These are phyloP conservation scores for Phaeomoniella chlamydospora DNA, from an alignment of 2,329 filamentous ascomycete species.

Conservation along the genomic window DNA sequence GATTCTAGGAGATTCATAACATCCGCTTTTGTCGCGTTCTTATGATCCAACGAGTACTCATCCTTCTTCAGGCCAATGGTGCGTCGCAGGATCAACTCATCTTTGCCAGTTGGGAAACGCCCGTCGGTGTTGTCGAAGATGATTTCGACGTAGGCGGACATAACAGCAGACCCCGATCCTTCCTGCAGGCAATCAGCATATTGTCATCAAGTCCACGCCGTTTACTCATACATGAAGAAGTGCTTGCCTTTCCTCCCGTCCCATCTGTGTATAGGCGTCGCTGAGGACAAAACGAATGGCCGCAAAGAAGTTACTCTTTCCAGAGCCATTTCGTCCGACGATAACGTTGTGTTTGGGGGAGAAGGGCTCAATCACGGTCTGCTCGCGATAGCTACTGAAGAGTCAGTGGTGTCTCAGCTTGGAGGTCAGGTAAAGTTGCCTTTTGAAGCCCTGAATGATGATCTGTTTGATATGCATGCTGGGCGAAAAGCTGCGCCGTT, in stretches of 20 bases:
- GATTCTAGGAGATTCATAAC: conserved; percentile 93
- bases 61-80: conserved; percentile 98
- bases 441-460: conserved; percentile 99
- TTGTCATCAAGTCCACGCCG: conserved; percentile 13
- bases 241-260: conserved; percentile 86
- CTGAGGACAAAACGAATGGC: conserved; percentile 96
- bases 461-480: conserved; percentile 99
- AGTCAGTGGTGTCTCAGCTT: conserved; percentile 5
- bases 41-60: conserved; percentile 93
- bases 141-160: conserved; percentile 98
- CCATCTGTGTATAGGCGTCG: conserved; percentile 94
- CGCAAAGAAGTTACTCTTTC: conserved; percentile 99
- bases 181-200: conserved; percentile 50
- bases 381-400: conserved; percentile 80
- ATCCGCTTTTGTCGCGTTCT: conserved; percentile 86
- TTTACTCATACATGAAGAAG: conserved; percentile 55
- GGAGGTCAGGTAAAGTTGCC: conserved; percentile 37
- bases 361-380: conserved; percentile 96
- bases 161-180: conserved; percentile 91
- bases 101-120: conserved; percentile 83
- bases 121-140: conserved; percentile 97
- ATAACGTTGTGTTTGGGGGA: conserved; percentile 97
- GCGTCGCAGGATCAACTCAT: conserved; percentile 77
- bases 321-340: conserved; percentile 95
- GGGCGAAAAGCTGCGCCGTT: conserved; percentile 13